Percentiles rank a stretch among this genome's conserved stretches.
Evolutionary conservation across 768 basidiomycete species (phyloP).

Genomic region (Boletus subparvulus): DNA sequence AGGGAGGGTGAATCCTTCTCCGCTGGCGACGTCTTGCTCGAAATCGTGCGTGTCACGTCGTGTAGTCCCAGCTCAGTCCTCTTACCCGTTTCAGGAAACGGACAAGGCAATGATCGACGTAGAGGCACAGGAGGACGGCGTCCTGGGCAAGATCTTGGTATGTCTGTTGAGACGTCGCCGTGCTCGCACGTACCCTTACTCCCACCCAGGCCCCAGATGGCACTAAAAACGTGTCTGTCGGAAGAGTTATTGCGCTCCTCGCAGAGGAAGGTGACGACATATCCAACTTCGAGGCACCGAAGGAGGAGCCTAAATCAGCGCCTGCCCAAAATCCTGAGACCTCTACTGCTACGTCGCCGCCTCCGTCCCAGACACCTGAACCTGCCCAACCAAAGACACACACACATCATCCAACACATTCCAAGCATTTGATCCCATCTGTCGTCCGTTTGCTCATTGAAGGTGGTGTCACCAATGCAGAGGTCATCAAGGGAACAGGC

Average conservation of each 20-base stretch:
- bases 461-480: constrained; percentile 51
- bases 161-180: constrained; percentile 24
- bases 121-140: constrained; percentile 95
- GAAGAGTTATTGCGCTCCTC: constrained; percentile 85
- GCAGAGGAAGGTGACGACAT: constrained; percentile 97
- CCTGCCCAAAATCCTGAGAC: constrained; percentile 20
- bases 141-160: constrained; percentile 92
- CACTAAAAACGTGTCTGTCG: constrained; percentile 81
- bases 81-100: constrained; percentile 61
- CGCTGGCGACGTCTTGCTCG: constrained; percentile 83
- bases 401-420: constrained; percentile 43
- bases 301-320: constrained; percentile 31
- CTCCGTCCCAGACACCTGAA: constrained; percentile 21
- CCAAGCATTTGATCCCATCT: constrained; percentile 84
- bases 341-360: constrained; percentile 20
- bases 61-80: neutral
- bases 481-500: constrained; percentile 83
- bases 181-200: neutral
- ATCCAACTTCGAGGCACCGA: constrained; percentile 71
- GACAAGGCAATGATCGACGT: constrained; percentile 98
- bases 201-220: constrained; percentile 64
- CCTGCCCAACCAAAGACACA: constrained; percentile 35
- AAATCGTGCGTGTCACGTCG: constrained; percentile 63
- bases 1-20: constrained; percentile 76
- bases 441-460: constrained; percentile 78